A percentile compares a stretch with the other conserved stretches of the same genome.
Conservation (phyloP, 176 grass and related monocot species). For the Saccharum spontaneum region DNA sequence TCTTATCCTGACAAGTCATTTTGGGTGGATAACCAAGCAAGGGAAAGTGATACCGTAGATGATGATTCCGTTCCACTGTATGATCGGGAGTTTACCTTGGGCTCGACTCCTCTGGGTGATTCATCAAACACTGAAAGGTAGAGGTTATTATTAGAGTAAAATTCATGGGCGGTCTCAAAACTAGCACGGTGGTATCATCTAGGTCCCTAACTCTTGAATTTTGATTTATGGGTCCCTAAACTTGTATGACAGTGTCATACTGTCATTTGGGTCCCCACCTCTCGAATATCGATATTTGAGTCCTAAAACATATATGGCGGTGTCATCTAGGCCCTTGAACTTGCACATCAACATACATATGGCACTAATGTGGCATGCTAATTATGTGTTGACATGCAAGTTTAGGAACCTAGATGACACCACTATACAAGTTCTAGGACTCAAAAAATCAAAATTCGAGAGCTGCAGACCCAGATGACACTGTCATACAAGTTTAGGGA, state of each 20-base stretch:
- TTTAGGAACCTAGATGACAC: neutral
- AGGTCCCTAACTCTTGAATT: neutral
- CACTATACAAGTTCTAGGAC: neutral
- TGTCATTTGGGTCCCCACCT: neutral
- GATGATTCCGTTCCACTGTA: conserved; percentile 79
- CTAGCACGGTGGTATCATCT: neutral
- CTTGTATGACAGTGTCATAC: neutral
- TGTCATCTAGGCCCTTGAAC: neutral
- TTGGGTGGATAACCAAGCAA: conserved; percentile 92
- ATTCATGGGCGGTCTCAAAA: neutral
- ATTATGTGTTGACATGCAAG: neutral
- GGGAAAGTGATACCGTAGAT: conserved; percentile 44
- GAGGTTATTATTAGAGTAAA: conserved; percentile 23
- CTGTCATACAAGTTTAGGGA: neutral
- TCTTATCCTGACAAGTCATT: conserved; percentile 57
- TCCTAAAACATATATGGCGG: neutral
- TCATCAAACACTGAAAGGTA: conserved; percentile 74
- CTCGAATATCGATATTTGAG: neutral
- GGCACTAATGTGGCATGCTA: neutral
- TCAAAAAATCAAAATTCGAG: neutral
- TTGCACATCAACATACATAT: neutral
- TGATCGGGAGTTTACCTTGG: conserved; percentile 75
- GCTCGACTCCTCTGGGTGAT: conserved; percentile 71
- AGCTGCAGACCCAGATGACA: neutral
- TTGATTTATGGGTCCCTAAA: neutral